Percentiles rank a stretch among this genome's conserved stretches.
Conservation (phyloP, 129 eudicot genomes). For the Lactuca saligna region DNA sequence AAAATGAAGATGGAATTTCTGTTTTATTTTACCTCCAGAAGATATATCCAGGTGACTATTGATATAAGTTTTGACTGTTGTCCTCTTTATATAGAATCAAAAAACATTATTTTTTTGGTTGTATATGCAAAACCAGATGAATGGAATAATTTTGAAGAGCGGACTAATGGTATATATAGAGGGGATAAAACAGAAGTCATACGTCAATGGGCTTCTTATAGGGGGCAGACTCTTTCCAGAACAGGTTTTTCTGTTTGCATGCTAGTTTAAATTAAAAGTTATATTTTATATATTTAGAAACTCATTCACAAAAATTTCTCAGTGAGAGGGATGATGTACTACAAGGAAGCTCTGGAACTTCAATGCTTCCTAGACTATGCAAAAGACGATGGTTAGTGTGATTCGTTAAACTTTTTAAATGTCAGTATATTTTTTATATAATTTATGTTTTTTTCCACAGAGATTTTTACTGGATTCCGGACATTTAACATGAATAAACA, state of each 20-base stretch:
- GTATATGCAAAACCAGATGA: conserved; percentile 56
- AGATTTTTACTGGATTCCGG: conserved; percentile 80
- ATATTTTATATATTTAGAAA: conserved; percentile 10
- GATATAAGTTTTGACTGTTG: conserved; percentile 8
- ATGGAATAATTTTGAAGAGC: conserved; percentile 68
- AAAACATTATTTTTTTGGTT: conserved; percentile 14
- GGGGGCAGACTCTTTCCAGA: conserved; percentile 98
- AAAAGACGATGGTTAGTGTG: conserved; percentile 67
- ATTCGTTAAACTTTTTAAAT: not conserved
- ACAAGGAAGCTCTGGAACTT: conserved; percentile 85
- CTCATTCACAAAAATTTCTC: conserved; percentile 24
- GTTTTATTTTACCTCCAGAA: conserved; percentile 87
- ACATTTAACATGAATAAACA: conserved; percentile 52
- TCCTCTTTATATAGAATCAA: conserved; percentile 9
- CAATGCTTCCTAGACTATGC: conserved; percentile 93
- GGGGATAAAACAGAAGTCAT: conserved; percentile 49
- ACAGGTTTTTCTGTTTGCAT: conserved; percentile 59
- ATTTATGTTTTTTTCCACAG: conserved; percentile 44
- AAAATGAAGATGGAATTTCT: conserved; percentile 95
- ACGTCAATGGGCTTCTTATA: conserved; percentile 95
- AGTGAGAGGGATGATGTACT: conserved; percentile 99
- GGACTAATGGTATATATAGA: conserved; percentile 31
- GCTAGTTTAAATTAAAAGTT: not conserved
- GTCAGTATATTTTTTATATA: not conserved
- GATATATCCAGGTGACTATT: conserved; percentile 85